Evolutionary conservation across 768 basidiomycete species (phyloP), one percentile per base, ranked within the genome.

Genomic region (Ramaria sp.): DNA sequence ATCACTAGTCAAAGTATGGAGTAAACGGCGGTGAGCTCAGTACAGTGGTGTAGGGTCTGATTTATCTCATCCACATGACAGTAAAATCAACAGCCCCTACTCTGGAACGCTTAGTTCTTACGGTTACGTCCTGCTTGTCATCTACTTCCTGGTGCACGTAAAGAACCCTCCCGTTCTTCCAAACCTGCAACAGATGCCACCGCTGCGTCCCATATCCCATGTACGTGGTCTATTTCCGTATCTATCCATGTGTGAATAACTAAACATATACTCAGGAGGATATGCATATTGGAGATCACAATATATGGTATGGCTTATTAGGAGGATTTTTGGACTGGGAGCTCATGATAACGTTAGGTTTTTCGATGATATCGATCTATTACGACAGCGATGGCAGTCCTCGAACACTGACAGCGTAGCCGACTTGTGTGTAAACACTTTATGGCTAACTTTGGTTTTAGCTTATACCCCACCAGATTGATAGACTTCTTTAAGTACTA

Each of bases 71-170:
- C 13, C 49, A 51, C 27, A 54, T 48, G 27, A 1, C 64, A 91
- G 89, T 72, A 94, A 96, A 83, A 96, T 99, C 71, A 99, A 99
- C 71, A 96, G 93, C 51, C 93, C 95, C 11, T 99, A 98, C 71
- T 84, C 91, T 65, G 95, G 95, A 60, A 98, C 95, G 1, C 76
- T 99, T 53, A 94, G 91, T 55, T 95, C 93, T 54, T 97, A 99
- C 68, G 95, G 95, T 61, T 97, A 95, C 73, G 94, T 95, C 62
- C 79, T 99, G 53, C 86, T 99, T 70, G 95, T 97, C 69, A 91
- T 99, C 64, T 96, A 94, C 74, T 99, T 92, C 73, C 81, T 98
- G 53, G 84, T 94, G 47, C 96, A 99, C 70, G 93, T 98, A 74
- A 95, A 96, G 75, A 91, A 91, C 63, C 94, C 95, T 55, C 90